Base-by-base conservation (phyloP, 495 filamentous ascomycete genomes). In the Penicillium manginii region DNA sequence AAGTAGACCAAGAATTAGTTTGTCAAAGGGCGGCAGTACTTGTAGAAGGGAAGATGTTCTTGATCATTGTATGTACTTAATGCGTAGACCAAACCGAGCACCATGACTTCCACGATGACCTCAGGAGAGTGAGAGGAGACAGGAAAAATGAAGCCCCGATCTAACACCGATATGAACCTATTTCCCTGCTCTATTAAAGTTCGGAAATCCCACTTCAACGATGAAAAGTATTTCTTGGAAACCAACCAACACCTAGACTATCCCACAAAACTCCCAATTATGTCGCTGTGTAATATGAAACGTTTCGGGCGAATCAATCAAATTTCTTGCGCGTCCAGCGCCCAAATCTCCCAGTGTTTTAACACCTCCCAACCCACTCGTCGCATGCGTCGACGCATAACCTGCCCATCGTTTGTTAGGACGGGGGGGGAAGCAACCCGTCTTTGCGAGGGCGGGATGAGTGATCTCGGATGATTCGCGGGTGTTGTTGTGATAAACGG, bases 301-400 rank as follows among this genome's bases (percentile, higher is more conserved):
- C 21, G 11, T 7, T 9, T 14, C 1, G 3, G 21, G 19, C 45
- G 40, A 8, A 50, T 43, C 26, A n/a, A 22, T 70, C 47, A 78
- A 51, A 77, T 65, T 47, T 78, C 77, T 57, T 77, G 73, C 10
- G 72, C 59, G 55, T 80, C 77, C 47, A 80, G 51, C 2, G 64
- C 65, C 76, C 76, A 80, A 2, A 80, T 71, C 51, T 80, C 77
- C 73, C 74, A 80, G 12, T 74, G 51, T 47, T 75, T 63, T 5
- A 78, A 57, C 1, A 73, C 70, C n/a, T 80, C 74, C 77, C 75
- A 78, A 14, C 71, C 73, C 8, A 74, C 73, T 8, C 71, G 72
- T 4, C 69, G 63, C 33, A 78, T 60, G 9, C 57, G 61, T 18
- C 77, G 68, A 50, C 71, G 61, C 55, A 70, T 68, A 2, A 68